Conservation (phyloP, 1,284 basidiomycete genomes). For the Pisolithus thermaeus region DNA sequence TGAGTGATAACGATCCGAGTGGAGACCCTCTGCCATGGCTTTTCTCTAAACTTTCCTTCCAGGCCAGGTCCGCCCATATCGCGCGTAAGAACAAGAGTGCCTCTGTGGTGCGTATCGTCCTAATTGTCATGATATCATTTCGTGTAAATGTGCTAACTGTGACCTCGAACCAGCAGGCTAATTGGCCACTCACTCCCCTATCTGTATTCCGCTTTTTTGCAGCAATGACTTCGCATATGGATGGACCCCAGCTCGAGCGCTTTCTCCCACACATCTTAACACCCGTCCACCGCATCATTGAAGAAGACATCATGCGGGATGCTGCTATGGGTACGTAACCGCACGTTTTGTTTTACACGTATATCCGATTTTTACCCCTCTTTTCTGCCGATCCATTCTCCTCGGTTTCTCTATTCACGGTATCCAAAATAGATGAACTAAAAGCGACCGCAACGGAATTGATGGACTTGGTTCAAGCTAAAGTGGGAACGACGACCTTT, state of each 20-base stretch:
- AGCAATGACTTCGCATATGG: constrained; percentile 77
- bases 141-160: constrained; percentile 17
- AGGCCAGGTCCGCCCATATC: constrained; percentile 72
- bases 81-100: constrained; percentile 51
- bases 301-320: constrained; percentile 80
- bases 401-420: not conserved
- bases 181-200: constrained; percentile 78
- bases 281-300: constrained; percentile 82
- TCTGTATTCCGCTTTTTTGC: constrained; percentile 92
- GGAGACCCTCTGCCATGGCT: constrained; percentile 81
- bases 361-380: no score
- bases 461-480: constrained; percentile 80
- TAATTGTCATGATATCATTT: no score
- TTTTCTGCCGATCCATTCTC: no score
- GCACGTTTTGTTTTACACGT: not conserved
- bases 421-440: constrained; percentile 60
- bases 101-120: constrained; percentile 36
- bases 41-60: constrained; percentile 90
- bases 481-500: constrained; percentile 83
- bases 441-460: constrained; percentile 81
- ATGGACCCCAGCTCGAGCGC: constrained; percentile 46
- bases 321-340: constrained; percentile 64
- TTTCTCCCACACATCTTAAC: constrained; percentile 84
- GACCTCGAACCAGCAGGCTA: constrained; percentile 33
- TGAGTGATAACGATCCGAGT: constrained; percentile 29